Evolutionary conservation across 2,329 filamentous ascomycete genomes (phyloP).

Genomic region (Graphilbum ipis-grandicollis): DNA sequence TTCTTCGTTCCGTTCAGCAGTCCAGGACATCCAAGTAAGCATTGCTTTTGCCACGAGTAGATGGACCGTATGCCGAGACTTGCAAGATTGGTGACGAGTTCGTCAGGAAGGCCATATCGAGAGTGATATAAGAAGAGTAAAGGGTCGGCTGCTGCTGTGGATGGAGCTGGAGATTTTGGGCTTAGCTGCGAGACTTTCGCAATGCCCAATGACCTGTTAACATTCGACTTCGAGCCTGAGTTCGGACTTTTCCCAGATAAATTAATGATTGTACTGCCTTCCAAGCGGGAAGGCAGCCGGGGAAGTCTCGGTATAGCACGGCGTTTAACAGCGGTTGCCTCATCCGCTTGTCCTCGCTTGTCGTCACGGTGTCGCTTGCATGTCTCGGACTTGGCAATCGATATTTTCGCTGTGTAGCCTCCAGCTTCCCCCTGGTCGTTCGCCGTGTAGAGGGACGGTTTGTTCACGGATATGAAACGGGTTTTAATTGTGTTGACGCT

Average conservation of each 20-base stretch:
- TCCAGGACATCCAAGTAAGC: slow-evolving; percentile 45
- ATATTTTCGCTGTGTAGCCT: no score
- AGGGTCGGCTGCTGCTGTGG: slow-evolving; percentile 31
- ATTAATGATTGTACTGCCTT: slow-evolving; percentile 13
- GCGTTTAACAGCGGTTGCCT: no score
- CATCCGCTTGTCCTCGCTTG: no score
- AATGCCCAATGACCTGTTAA: not conserved
- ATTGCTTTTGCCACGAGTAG: slow-evolving; percentile 67
- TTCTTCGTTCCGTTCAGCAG: slow-evolving; percentile 49
- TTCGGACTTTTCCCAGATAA: no score
- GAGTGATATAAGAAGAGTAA: slow-evolving; percentile 44
- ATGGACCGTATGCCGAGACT: slow-evolving; percentile 53
- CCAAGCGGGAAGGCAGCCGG: slow-evolving; percentile 8
- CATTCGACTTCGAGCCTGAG: no score
- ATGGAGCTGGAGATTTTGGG: slow-evolving; percentile 42
- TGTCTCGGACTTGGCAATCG: no score
- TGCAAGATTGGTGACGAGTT: slow-evolving; percentile 46
- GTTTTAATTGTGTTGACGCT: no score
- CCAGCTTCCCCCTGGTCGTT: no score
- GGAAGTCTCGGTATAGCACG: slow-evolving; percentile 1
- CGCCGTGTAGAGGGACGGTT: no score
- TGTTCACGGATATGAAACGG: no score
- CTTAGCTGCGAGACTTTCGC: slow-evolving; percentile 9
- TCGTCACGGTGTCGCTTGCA: no score
- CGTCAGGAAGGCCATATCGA: slow-evolving; percentile 41